A percentile compares a stretch with the other conserved stretches of the same genome.
Conservation (phyloP, 2,329 filamentous ascomycete genomes). For the Calonectria leucothoes region DNA sequence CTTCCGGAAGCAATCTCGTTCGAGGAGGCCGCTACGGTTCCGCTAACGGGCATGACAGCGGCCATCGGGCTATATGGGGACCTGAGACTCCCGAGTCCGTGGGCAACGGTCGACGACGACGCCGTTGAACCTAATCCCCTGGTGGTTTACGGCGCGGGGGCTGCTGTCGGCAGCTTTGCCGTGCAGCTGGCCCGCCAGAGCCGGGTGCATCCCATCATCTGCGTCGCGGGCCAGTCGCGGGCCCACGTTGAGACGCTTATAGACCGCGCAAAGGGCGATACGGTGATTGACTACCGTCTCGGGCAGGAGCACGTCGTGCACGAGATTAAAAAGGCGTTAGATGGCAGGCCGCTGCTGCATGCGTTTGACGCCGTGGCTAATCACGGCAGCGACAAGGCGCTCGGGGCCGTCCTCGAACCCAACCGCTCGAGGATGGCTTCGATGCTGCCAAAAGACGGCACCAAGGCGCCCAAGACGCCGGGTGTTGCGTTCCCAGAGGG, state of each 20-base stretch:
- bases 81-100: neutral
- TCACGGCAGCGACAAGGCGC: neutral
- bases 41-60: neutral
- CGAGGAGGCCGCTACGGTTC: neutral
- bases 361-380: neutral
- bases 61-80: neutral
- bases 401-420: neutral
- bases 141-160: neutral
- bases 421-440: neutral
- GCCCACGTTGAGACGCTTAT: neutral
- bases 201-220: neutral
- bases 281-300: neutral
- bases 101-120: neutral
- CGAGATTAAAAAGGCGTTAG: neutral
- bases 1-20: neutral
- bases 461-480: neutral
- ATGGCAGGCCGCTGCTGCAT: neutral
- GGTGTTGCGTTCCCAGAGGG: neutral
- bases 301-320: neutral
- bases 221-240: neutral
- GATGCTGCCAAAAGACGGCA: neutral
- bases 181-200: neutral
- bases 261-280: neutral
- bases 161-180: neutral
- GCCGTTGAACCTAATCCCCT: neutral